A percentile compares a stretch with the other conserved stretches of the same genome.
These are phyloP conservation scores for Cunninghamia lanceolata DNA, from an alignment of 75 land plant species.

Conservation along the genomic window DNA sequence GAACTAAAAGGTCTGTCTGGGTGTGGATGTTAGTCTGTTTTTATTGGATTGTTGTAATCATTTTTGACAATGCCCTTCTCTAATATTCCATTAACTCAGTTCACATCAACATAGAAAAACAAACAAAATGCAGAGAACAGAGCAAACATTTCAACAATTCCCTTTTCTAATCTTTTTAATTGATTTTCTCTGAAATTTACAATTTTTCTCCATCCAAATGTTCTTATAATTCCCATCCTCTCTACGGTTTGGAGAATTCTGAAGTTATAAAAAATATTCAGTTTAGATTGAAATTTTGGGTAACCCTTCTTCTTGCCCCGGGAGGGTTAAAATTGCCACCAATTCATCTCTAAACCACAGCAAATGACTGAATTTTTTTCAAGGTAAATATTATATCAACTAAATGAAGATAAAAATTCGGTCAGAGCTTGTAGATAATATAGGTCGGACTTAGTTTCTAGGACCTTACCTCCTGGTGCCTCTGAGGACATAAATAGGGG, in stretches of 20 bases:
- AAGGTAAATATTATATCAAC: neutral
- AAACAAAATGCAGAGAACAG: neutral
- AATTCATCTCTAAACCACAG: too few species aligned
- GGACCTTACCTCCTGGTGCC: neutral
- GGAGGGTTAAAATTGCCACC: too few species aligned
- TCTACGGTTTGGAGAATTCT: neutral
- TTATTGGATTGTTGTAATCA: neutral
- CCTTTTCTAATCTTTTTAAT: neutral
- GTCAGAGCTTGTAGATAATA: neutral
- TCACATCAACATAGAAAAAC: neutral
- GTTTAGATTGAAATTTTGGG: neutral
- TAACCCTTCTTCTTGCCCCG: neutral
- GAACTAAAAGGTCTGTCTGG: neutral
- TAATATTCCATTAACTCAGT: neutral
- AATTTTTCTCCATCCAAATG: neutral
- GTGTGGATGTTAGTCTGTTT: neutral
- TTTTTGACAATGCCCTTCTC: neutral
- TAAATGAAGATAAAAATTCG: neutral
- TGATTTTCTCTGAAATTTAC: neutral
- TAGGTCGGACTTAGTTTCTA: neutral
- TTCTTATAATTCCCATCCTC: too few species aligned
- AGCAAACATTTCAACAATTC: neutral
- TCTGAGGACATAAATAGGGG: too few species aligned
- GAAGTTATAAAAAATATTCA: neutral
- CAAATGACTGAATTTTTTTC: too few species aligned